phyloP scores from a whole-genome alignment of 2,329 filamentous ascomycete genomes.

The Xylaria sp. region DNA sequence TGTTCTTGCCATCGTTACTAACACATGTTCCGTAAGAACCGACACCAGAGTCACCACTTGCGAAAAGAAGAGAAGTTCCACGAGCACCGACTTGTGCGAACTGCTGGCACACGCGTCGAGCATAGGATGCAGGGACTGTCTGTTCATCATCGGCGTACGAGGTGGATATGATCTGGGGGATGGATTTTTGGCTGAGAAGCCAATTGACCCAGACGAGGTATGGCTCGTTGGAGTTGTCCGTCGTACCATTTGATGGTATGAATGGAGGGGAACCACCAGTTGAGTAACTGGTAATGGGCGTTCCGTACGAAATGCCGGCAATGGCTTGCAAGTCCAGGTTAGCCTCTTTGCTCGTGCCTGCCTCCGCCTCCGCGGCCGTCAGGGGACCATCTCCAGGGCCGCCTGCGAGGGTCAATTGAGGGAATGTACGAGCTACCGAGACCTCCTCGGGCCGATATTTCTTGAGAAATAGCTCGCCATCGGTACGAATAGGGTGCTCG shows the following conservation, averaged over 20 bases:
- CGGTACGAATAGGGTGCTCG: constrained; percentile 59
- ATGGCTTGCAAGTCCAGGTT: constrained; percentile 50
- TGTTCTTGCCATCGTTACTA: constrained; percentile 66
- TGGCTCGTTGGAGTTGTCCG: constrained; percentile 61
- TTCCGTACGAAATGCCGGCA: constrained; percentile 47
- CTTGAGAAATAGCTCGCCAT: constrained; percentile 51
- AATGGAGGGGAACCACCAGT: constrained; percentile 50
- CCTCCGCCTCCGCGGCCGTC: constrained; percentile 42
- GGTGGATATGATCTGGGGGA: constrained; percentile 67
- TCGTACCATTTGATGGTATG: constrained; percentile 41
- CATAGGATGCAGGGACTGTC: constrained; percentile 62
- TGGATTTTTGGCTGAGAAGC: constrained; percentile 56
- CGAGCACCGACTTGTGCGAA: constrained; percentile 64
- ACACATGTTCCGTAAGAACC: constrained; percentile 54
- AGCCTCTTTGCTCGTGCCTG: constrained; percentile 44
- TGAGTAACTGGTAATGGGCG: constrained; percentile 48
- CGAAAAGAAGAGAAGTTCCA: constrained; percentile 62
- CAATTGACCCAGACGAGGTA: constrained; percentile 65
- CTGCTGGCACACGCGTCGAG: constrained; percentile 61
- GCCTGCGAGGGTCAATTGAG: constrained; percentile 49
- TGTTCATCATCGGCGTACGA: constrained; percentile 70
- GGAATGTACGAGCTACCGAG: constrained; percentile 49
- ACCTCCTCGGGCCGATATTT: constrained; percentile 52
- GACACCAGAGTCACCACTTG: constrained; percentile 61
- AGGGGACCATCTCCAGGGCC: constrained; percentile 48